phyloP scores from a whole-genome alignment of 805 yeast species.

The Saccharomycopsis babjevae region DNA sequence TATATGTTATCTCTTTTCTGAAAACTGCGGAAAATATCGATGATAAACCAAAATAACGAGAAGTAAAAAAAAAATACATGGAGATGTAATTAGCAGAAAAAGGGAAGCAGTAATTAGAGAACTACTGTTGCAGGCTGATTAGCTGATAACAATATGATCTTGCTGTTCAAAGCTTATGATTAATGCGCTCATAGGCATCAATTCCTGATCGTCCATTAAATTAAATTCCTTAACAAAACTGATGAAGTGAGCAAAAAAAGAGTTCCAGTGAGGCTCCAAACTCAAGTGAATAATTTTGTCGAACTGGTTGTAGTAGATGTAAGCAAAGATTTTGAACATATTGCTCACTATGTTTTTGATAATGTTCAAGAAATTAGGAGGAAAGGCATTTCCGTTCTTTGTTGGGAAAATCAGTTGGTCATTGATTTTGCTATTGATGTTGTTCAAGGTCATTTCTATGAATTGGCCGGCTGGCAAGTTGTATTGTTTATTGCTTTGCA shows the following conservation, averaged over 20 bases:
- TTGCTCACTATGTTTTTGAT: slow-evolving; percentile 82
- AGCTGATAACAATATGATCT: slow-evolving; percentile 52
- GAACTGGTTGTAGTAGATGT: slow-evolving; percentile 87
- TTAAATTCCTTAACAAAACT: slow-evolving; percentile 80
- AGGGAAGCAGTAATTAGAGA: not conserved
- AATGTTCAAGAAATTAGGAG: slow-evolving; percentile 72
- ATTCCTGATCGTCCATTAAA: slow-evolving; percentile 66
- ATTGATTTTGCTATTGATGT: slow-evolving; percentile 81
- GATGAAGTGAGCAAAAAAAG: slow-evolving; percentile 89
- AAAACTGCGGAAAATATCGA: not conserved
- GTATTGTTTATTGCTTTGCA: slow-evolving; percentile 59
- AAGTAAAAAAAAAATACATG: not conserved
- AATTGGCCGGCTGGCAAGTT: slow-evolving; percentile 88
- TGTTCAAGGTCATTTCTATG: slow-evolving; percentile 81
- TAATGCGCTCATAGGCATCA: slow-evolving; percentile 67
- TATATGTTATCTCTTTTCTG: not conserved
- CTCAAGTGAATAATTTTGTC: slow-evolving; percentile 87
- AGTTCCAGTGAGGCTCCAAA: slow-evolving; percentile 95
- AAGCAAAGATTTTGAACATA: slow-evolving; percentile 93
- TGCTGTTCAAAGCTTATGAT: slow-evolving; percentile 75
- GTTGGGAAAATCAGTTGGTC: slow-evolving; percentile 92
- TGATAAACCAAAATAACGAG: too few relatives aligned
- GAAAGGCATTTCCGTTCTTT: slow-evolving; percentile 77
- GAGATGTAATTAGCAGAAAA: not conserved
- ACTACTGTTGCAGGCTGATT: not conserved